phyloP scores from a whole-genome alignment of 306 rosid genomes.

The Inga leiocalycina region DNA sequence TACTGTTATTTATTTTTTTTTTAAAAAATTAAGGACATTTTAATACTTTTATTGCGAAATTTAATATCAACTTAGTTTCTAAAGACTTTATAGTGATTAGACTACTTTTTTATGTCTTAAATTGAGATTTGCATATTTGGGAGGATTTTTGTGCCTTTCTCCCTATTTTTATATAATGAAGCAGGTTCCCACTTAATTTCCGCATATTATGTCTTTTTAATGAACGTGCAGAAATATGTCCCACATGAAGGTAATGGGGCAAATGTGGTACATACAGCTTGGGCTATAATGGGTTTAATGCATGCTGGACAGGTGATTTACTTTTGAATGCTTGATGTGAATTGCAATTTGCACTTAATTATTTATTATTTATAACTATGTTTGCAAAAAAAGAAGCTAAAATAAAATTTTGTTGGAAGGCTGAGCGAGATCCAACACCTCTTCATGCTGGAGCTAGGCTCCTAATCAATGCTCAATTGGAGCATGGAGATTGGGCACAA shows the following conservation, averaged over 20 bases:
- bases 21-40: too few species aligned
- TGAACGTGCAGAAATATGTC: background rate
- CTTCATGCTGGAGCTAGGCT: slow-evolving; percentile 62
- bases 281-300: background rate
- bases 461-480: slow-evolving; percentile 60
- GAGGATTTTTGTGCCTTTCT: too few species aligned
- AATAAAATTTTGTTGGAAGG: slow-evolving; percentile 16
- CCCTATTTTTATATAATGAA: too few species aligned
- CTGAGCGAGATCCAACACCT: slow-evolving; percentile 58
- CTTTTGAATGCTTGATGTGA: background rate
- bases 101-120: too few species aligned
- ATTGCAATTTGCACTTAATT: background rate
- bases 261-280: background rate
- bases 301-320: background rate
- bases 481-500: slow-evolving; percentile 72
- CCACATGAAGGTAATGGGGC: background rate
- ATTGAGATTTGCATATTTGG: too few species aligned
- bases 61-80: too few species aligned
- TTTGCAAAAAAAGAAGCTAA: background rate
- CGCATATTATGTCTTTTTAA: background rate
- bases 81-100: too few species aligned
- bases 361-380: too few species aligned
- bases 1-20: too few species aligned
- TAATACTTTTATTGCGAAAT: too few species aligned
- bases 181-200: background rate